phyloP scores from a whole-genome alignment of 2,329 filamentous ascomycete species.

The Penicillium sp. region DNA sequence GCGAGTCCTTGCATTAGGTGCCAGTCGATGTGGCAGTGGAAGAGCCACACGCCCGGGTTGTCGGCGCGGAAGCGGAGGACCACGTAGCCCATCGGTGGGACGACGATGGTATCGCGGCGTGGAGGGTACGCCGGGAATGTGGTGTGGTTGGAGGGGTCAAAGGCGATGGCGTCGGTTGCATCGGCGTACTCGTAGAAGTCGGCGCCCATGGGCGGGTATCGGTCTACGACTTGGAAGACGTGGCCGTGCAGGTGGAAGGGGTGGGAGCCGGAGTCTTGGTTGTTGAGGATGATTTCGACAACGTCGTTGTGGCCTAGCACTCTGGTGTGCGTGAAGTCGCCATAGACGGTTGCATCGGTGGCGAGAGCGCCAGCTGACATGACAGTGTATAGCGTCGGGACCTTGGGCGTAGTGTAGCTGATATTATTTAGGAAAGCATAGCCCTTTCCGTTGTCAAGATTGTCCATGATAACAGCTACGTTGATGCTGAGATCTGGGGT shows the following conservation, averaged over 20 bases:
- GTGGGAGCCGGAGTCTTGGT: conserved; percentile 44
- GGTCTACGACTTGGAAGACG: conserved; percentile 50
- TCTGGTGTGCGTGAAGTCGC: conserved; percentile 66
- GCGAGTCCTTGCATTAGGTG: conserved; percentile 64
- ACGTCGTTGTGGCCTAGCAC: conserved; percentile 67
- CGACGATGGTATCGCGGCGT: conserved; percentile 70
- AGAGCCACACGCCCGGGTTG: conserved; percentile 58
- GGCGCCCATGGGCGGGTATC: neutral
- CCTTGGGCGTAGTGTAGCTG: conserved; percentile 74
- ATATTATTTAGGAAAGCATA: conserved; percentile 73
- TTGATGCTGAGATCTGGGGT: conserved; percentile 38
- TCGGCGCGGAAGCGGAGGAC: conserved; percentile 61
- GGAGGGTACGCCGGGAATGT: conserved; percentile 62
- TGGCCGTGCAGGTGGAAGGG: conserved; percentile 60
- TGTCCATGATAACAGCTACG: conserved; percentile 60
- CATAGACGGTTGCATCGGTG: conserved; percentile 66
- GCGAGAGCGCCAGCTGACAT: conserved; percentile 64
- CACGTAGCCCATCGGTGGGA: conserved; percentile 64
- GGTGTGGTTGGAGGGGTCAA: conserved; percentile 31
- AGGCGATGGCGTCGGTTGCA: conserved; percentile 37
- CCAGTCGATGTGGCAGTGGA: conserved; percentile 59
- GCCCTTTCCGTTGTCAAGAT: conserved; percentile 66
- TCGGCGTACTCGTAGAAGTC: conserved; percentile 32
- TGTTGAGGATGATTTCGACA: conserved; percentile 45
- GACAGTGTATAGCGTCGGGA: conserved; percentile 79